Percentiles rank a stretch among this genome's conserved stretches.
Evolutionary conservation across 176 grass and related monocot species (phyloP).

Genomic region (Metroxylon sagu): DNA sequence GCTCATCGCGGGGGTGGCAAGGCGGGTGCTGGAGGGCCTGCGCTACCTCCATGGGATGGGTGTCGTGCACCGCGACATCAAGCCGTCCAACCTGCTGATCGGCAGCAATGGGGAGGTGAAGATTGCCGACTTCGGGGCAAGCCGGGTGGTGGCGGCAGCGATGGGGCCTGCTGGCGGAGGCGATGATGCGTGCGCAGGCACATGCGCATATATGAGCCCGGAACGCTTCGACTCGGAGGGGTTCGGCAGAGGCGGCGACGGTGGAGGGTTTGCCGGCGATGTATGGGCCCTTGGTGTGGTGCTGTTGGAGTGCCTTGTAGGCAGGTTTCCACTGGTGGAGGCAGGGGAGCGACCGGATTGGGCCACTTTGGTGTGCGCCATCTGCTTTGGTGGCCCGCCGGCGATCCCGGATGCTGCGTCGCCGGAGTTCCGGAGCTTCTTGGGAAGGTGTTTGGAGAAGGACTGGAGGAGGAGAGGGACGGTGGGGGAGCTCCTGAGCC

Average conservation of each 20-base stretch:
- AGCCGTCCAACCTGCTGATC: slow-evolving; percentile 36
- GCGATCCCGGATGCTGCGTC: slow-evolving; percentile 17
- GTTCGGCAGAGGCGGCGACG: slow-evolving; percentile 4
- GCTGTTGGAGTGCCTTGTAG: slow-evolving; percentile 28
- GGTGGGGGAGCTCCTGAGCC: slow-evolving; percentile 26
- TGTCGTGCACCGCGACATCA: slow-evolving; percentile 43
- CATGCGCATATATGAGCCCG: slow-evolving; percentile 35
- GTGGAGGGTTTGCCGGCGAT: slow-evolving; percentile 14
- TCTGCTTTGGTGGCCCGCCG: slow-evolving; percentile 18
- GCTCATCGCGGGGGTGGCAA: slow-evolving; percentile 16
- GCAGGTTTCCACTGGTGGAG: slow-evolving; percentile 25
- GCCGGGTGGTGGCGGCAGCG: slow-evolving; percentile 3
- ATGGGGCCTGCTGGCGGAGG: background rate
- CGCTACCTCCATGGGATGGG: slow-evolving; percentile 27
- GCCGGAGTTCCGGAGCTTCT: slow-evolving; percentile 26
- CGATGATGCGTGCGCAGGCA: background rate
- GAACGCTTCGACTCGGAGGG: slow-evolving; percentile 32
- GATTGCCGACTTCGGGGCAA: slow-evolving; percentile 22
- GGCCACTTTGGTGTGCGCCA: slow-evolving; percentile 2
- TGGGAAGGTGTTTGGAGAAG: slow-evolving; percentile 26
- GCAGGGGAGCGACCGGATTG: slow-evolving; percentile 22
- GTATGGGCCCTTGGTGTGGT: slow-evolving; percentile 36
- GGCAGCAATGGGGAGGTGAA: slow-evolving; percentile 7
- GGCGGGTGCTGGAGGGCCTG: slow-evolving; percentile 23
- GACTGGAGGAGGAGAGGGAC: slow-evolving; percentile 21